Evolutionary conservation across 2,329 filamentous ascomycete genomes (phyloP).

Genomic region (Xylariaceae sp.): DNA sequence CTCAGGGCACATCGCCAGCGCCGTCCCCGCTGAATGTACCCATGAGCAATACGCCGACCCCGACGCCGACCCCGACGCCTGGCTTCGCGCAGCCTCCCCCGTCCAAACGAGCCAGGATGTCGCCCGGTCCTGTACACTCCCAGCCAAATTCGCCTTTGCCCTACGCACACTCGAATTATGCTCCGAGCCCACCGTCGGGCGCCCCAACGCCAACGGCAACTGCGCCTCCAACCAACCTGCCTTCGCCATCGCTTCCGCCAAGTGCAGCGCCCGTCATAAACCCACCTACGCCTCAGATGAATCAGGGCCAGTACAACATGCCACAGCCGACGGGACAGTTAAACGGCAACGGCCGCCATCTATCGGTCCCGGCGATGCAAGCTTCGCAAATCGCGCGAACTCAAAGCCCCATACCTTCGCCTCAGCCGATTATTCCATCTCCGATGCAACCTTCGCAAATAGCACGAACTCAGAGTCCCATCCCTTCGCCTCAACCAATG

Average conservation of each 20-base stretch:
- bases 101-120: constrained; percentile 67
- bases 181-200: constrained; percentile 36
- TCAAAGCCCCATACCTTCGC: not conserved
- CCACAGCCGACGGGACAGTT: constrained; percentile 18
- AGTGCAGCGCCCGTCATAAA: constrained; percentile 5
- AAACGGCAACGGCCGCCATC: constrained; percentile 20
- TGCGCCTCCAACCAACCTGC: constrained; percentile 9
- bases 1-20: constrained; percentile 49
- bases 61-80: constrained; percentile 38
- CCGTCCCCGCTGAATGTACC: constrained; percentile 44
- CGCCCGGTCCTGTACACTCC: constrained; percentile 62
- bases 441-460: not conserved
- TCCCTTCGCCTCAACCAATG: constrained; percentile 11
- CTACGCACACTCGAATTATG: constrained; percentile 31
- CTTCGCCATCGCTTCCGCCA: constrained; percentile 29
- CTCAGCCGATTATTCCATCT: not conserved
- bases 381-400: constrained; percentile 13
- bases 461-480: constrained; percentile 7
- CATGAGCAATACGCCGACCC: not conserved
- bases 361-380: constrained; percentile 20
- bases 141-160: constrained; percentile 49
- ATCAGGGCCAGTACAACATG: constrained; percentile 31
- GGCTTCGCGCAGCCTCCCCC: constrained; percentile 60
- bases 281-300: constrained; percentile 13
- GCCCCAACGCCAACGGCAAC: constrained; percentile 37